Evolutionary conservation across 257 asterid genomes (phyloP).

Genomic region (Nyctanthes arbortristis): DNA sequence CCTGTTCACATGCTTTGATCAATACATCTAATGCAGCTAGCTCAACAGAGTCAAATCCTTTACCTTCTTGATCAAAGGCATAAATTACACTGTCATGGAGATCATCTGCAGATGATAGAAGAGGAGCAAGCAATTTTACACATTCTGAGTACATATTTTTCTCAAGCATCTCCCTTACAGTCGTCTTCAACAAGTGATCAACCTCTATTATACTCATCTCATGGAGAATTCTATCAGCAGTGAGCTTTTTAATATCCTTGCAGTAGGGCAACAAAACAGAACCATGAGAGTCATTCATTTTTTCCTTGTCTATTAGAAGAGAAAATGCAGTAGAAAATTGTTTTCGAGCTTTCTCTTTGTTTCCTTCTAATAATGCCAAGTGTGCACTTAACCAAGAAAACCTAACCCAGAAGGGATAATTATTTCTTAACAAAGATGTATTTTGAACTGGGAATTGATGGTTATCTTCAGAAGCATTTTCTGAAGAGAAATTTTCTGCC

Average conservation of each 20-base stretch:
- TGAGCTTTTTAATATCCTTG: conserved; percentile 60
- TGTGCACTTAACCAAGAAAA: conserved; percentile 92
- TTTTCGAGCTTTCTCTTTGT: conserved; percentile 70
- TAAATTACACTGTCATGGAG: conserved; percentile 57
- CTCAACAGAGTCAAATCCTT: conserved; percentile 67
- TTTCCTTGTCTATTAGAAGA: conserved; percentile 55
- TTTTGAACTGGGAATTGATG: conserved; percentile 34
- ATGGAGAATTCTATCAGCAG: conserved; percentile 64
- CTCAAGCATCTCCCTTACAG: conserved; percentile 68
- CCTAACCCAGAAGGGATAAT: conserved; percentile 80
- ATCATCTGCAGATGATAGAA: conserved; percentile 60
- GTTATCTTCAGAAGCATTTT: conserved; percentile 32
- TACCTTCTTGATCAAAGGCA: conserved; percentile 50
- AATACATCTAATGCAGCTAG: conserved; percentile 79
- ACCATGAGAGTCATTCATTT: conserved; percentile 39
- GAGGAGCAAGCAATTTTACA: conserved; percentile 69
- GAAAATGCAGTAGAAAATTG: conserved; percentile 65
- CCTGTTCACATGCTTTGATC: conserved; percentile 72
- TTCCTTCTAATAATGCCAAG: conserved; percentile 71
- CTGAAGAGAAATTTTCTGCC: conserved; percentile 30
- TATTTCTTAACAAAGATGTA: conserved; percentile 43
- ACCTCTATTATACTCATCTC: conserved; percentile 80
- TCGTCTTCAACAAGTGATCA: conserved; percentile 72
- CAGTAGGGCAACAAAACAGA: conserved; percentile 75
- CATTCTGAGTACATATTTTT: conserved; percentile 74